phyloP scores from a whole-genome alignment of 1,284 basidiomycete genomes.

The Trichosporon coremiiforme region DNA sequence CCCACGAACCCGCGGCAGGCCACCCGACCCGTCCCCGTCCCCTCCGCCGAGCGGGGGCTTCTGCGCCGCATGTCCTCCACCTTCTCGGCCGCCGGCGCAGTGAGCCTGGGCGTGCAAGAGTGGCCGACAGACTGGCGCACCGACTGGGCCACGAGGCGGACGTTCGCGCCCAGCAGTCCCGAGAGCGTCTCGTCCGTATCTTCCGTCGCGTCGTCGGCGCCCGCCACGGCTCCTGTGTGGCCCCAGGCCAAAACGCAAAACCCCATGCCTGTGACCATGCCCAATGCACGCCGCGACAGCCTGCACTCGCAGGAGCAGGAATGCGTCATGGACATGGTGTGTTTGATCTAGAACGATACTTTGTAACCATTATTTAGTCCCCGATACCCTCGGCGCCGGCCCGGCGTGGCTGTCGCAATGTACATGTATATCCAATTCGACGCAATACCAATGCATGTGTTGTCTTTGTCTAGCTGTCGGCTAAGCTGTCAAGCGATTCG shows the following conservation, averaged over 20 bases:
- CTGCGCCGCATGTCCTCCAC: constrained; percentile 3
- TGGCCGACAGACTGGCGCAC: constrained; percentile 13
- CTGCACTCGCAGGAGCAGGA: constrained; percentile 9
- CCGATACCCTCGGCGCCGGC: no score
- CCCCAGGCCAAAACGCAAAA: not conserved
- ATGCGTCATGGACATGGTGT: constrained; percentile 17
- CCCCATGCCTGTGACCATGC: no score
- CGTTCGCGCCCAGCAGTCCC: not conserved
- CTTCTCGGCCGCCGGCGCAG: not conserved
- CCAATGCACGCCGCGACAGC: not conserved
- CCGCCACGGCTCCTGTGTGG: not conserved
- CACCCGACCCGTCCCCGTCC: not conserved
- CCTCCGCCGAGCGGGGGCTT: not conserved
- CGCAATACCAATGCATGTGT: no score
- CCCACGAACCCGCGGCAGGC: not conserved
- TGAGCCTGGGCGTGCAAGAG: constrained; percentile 10
- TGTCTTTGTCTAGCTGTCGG: no score
- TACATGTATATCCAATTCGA: no score
- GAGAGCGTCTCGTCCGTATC: not conserved
- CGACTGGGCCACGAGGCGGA: not conserved
- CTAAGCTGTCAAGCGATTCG: no score
- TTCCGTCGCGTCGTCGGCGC: not conserved
- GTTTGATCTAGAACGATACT: not conserved
- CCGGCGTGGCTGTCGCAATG: no score
- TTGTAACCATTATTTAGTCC: no score